Evolutionary conservation across 1,284 basidiomycete species (phyloP), one percentile per base, ranked within the genome.

Genomic region (Microbotryomycetes sp.): DNA sequence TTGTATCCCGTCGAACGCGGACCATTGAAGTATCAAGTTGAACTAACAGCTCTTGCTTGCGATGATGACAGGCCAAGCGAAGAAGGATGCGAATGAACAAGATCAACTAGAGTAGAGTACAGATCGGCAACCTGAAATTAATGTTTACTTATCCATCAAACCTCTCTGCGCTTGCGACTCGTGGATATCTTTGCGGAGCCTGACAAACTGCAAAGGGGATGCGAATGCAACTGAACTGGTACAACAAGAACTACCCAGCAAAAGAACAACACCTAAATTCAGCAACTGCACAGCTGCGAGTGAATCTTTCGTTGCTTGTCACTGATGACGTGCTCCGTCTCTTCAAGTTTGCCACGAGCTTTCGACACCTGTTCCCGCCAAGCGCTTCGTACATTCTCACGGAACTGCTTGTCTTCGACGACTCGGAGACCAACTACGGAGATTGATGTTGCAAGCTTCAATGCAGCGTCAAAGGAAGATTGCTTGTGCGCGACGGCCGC

Each of bases 21-120:
- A n/a, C n/a, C 36, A 12, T 9, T 19, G 36, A 42, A 12, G 36
- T 19, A 19, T 19, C 9, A 9, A 42, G 15, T 7, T 12, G 4
- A 25, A 6, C 3, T 53, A 4, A 19, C 4, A 49, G 19, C 22
- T 25, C 19, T 16, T 14, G 3, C 7, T 42, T 19, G 23, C n/a
- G n/a, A n/a, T n/a, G n/a, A 25, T 0, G 12, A 1, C 50, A 65
- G 64, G 64, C 64, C n/a, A 65, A 65, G 64, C 59, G 64, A 49
- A 45, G 54, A 56, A 49, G 60, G 3, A 48, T 48, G 54, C 56
- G 64, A 5, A 45, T 47, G 49, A 62, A 62, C 51, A 62, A 65
- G 57, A 59, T 65, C 54, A 65, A 65, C 54, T 65, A 61, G 52
- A 32, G 16, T 9, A 6, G 49, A 3, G 29, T 9, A 42, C 19